Percentiles rank a stretch among this genome's conserved stretches.
These are phyloP conservation scores for Trametes coccinea DNA, from an alignment of 768 basidiomycete species.

Conservation along the genomic window DNA sequence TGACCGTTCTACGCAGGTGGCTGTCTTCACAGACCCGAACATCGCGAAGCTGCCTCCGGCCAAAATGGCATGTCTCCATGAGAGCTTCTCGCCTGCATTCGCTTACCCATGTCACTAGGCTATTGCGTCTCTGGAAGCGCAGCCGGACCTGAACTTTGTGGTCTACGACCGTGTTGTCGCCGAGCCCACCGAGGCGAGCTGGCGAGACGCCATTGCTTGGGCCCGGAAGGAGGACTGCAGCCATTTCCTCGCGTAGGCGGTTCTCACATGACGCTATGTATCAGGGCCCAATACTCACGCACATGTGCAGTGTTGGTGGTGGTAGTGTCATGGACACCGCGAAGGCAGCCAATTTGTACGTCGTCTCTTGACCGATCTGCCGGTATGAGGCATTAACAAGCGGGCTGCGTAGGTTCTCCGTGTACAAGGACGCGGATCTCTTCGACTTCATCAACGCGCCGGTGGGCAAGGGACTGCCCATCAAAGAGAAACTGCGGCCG, in stretches of 20 bases:
- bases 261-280: not conserved
- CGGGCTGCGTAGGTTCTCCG: conserved; percentile 60
- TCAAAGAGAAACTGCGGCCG: conserved; percentile 71
- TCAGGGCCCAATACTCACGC: conserved; percentile 3
- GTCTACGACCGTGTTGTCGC: conserved; percentile 80
- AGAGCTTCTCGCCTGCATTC: not conserved
- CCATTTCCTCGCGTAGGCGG: conserved; percentile 86
- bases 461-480: conserved; percentile 87
- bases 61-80: conserved; percentile 54
- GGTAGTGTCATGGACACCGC: conserved; percentile 95
- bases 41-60: conserved; percentile 81
- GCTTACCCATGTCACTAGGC: conserved; percentile 45
- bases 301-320: conserved; percentile 71
- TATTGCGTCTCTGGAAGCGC: conserved; percentile 75
- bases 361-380: not conserved
- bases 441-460: conserved; percentile 98
- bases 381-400: not conserved
- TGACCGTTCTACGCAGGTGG: conserved; percentile 57
- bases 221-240: conserved; percentile 85
- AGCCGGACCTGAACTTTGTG: conserved; percentile 75
- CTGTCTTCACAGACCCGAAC: conserved; percentile 89
- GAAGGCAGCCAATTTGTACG: conserved; percentile 89
- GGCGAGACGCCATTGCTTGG: conserved; percentile 87
- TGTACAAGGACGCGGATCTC: conserved; percentile 89
- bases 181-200: conserved; percentile 92